Evolutionary conservation across 176 grass and related monocot genomes (phyloP).

Genomic region (Cymbopogon citratus): DNA sequence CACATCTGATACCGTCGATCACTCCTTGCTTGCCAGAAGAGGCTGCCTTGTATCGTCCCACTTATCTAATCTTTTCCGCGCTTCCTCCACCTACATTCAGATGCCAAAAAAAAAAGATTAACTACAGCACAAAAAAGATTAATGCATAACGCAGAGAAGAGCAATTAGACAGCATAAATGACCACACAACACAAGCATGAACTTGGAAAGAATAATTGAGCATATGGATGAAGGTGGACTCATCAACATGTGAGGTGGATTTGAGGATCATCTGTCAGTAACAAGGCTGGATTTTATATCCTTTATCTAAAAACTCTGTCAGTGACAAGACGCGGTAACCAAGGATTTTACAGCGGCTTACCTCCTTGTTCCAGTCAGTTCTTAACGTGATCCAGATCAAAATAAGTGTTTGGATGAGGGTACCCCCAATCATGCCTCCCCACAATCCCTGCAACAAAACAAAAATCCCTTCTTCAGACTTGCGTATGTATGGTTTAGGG

Average conservation of each 20-base stretch:
- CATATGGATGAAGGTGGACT: not conserved
- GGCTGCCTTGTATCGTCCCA: conserved; percentile 64
- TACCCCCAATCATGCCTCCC: conserved; percentile 82
- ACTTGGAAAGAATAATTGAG: not conserved
- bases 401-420: conserved; percentile 61
- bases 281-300: too few species aligned
- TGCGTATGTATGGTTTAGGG: not conserved
- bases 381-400: conserved; percentile 73
- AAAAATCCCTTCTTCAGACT: conserved; percentile 10
- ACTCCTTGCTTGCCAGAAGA: conserved; percentile 46
- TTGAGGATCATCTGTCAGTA: conserved; percentile 13
- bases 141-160: not conserved
- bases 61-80: conserved; percentile 59
- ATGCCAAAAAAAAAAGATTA: not conserved
- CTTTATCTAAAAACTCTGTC: too few species aligned
- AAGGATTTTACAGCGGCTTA: conserved; percentile 14
- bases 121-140: not conserved
- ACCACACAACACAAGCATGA: not conserved
- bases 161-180: not conserved
- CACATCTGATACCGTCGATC: not conserved
- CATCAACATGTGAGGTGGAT: conserved; percentile 7
- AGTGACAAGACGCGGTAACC: not conserved
- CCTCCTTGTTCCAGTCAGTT: conserved; percentile 91
- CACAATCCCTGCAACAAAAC: conserved; percentile 59
- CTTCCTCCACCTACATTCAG: conserved; percentile 49